phyloP scores from a whole-genome alignment of 169 alveolate genomes.

The Eimeria necatrix region DNA sequence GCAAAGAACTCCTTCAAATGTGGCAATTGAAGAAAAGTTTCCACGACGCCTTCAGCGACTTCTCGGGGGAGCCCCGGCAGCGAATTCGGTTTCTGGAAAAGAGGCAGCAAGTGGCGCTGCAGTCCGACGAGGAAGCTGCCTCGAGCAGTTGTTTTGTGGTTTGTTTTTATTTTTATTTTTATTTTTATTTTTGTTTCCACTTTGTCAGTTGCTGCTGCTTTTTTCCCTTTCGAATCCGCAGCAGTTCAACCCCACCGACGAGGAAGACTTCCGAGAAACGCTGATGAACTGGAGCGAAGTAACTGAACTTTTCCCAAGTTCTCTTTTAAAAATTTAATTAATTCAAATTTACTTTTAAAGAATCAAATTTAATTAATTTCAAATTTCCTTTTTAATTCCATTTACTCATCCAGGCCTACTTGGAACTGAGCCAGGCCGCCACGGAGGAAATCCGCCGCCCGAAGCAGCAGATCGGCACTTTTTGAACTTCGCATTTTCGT shows the following conservation, averaged over 20 bases:
- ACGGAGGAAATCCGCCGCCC: neutral
- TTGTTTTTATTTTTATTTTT: neutral
- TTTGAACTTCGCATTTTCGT: too few species aligned
- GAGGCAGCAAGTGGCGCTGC: neutral
- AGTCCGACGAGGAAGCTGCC: neutral
- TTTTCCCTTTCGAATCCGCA: neutral
- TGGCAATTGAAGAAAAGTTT: slow-evolving; percentile 28
- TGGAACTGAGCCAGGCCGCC: neutral
- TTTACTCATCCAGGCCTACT: neutral
- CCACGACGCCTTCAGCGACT: slow-evolving; percentile 46
- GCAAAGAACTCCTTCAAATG: neutral
- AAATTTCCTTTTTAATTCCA: too few species aligned
- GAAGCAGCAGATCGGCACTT: neutral
- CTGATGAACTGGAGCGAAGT: slow-evolving; percentile 71
- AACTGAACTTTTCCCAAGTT: neutral
- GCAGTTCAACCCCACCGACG: slow-evolving; percentile 60
- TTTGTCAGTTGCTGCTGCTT: neutral
- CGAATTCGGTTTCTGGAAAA: neutral
- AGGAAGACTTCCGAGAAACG: neutral
- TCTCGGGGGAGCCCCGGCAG: neutral
- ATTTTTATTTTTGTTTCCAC: neutral
- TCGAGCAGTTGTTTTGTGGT: slow-evolving; percentile 8
- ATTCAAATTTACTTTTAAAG: neutral
- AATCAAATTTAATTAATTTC: too few species aligned
- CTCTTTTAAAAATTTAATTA: neutral